These are phyloP conservation scores for Cystobasidium ongulense DNA, from an alignment of 768 basidiomycete genomes.

Conservation along the genomic window DNA sequence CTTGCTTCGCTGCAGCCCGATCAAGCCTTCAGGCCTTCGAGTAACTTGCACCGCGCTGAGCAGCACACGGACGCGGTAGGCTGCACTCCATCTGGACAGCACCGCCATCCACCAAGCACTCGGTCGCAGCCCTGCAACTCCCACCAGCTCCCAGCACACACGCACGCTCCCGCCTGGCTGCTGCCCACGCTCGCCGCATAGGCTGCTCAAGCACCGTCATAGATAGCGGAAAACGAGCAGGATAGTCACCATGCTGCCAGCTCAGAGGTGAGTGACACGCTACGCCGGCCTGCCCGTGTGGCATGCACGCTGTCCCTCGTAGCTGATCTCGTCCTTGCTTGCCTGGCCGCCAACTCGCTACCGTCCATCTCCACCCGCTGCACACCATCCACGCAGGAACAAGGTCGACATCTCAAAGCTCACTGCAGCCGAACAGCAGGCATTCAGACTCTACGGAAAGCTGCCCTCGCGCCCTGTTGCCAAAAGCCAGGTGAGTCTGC, in stretches of 20 bases:
- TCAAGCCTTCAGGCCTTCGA: too few relatives aligned
- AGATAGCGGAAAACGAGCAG: not conserved
- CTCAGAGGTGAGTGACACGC: not conserved
- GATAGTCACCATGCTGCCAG: not conserved
- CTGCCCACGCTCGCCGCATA: too few relatives aligned
- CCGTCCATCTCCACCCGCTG: not conserved
- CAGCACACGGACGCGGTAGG: too few relatives aligned
- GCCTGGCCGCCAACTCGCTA: too few relatives aligned
- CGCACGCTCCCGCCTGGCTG: too few relatives aligned
- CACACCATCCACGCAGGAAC: conserved; percentile 50
- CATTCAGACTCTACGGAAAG: conserved; percentile 89
- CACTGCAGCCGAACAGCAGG: conserved; percentile 79
- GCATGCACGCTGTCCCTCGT: not conserved
- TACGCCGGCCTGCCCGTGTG: not conserved
- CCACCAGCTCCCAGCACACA: too few relatives aligned
- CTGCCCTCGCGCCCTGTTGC: conserved; percentile 74
- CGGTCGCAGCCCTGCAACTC: too few relatives aligned
- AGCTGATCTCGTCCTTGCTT: not conserved
- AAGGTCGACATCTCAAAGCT: conserved; percentile 86
- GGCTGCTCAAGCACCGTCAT: not conserved
- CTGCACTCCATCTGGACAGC: too few relatives aligned
- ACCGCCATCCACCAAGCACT: too few relatives aligned
- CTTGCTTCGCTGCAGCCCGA: too few relatives aligned
- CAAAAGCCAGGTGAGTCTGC: conserved; percentile 81
- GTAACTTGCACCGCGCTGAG: too few relatives aligned